phyloP scores from a whole-genome alignment of 1,284 basidiomycete species.

The Laetiporus sulphureus region DNA sequence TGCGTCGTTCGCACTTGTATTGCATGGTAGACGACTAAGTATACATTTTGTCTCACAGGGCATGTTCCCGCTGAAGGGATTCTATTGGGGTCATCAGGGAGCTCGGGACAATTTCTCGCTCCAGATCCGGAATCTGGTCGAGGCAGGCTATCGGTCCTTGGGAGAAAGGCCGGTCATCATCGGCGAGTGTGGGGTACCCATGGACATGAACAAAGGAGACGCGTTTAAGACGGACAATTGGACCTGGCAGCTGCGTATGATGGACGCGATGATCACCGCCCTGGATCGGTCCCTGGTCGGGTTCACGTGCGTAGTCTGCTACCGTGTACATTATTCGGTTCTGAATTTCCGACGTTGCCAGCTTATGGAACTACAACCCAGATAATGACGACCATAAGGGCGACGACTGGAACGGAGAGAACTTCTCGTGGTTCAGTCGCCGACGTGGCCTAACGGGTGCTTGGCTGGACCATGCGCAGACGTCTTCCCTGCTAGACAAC shows the following conservation, averaged over 20 bases:
- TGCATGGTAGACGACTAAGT: neutral
- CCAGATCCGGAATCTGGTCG: conserved; percentile 78
- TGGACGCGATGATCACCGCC: conserved; percentile 81
- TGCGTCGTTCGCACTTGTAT: conserved; percentile 30
- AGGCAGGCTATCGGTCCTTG: conserved; percentile 57
- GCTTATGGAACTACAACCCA: conserved; percentile 95
- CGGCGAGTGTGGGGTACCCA: conserved; percentile 89
- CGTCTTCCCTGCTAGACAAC: conserved; percentile 62
- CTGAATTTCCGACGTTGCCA: conserved; percentile 23
- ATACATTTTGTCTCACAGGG: conserved; percentile 45
- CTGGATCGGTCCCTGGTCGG: conserved; percentile 68
- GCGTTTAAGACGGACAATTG: conserved; percentile 75
- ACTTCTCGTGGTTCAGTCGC: conserved; percentile 88
- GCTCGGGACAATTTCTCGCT: conserved; percentile 76
- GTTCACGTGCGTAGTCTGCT: conserved; percentile 63
- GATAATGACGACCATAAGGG: conserved; percentile 74
- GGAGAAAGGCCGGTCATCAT: conserved; percentile 80
- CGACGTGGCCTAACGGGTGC: conserved; percentile 46
- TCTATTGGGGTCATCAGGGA: conserved; percentile 84
- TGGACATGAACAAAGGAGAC: conserved; percentile 82
- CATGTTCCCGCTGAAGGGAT: conserved; percentile 71
- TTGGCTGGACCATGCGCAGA: conserved; percentile 48
- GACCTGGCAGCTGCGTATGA: conserved; percentile 78
- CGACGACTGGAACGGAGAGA: conserved; percentile 95
- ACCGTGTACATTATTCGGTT: conserved; percentile 1